Base-by-base conservation (phyloP, 345 rosid species). In the Pistacia vera region DNA sequence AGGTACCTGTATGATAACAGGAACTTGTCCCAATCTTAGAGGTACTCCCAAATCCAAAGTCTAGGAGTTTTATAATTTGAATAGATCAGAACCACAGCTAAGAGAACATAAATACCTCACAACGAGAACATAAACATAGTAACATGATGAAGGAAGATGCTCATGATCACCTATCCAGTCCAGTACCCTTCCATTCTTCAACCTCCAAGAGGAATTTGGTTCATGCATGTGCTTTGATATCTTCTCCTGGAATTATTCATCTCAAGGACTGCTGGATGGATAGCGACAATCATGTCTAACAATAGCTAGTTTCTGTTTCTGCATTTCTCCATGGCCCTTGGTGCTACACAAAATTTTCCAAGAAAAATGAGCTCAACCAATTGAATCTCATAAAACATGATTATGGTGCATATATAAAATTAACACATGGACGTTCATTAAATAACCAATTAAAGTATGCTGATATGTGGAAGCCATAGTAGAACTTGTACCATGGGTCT, bases 301-400 rank as follows among this genome's bases (percentile, higher is more conserved):
- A 28, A 56, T 6, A 49, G 74, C 85, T 88, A 90, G 84, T 76
- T 82, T 65, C 83, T 74, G 81, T 65, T 84, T 81, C 81, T 85
- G 85, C 83, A 83, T 83, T 88, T 90, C 81, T 90, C 91, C 76
- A 80, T 71, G 16, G 91, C 90, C 85, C 94, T 85, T 77, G 94
- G 92, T 11, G 94, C 94, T 90, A 82, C 71, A 80, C 2, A 22
- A 70, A 71, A 76, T 75, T 17, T 36, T 60, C 44, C 20, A n/a
- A 6, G n/a, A 63, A 68, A 41, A 73, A 20, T 9, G 18, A 58
- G 30, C 36, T 30, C n/a, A 48, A 33, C 38, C 10, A 59, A 58
- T 57, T 16, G 38, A 51, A 33, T 20, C 51, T 61, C 41, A 72
- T 28, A 13, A 17, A 49, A 60, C 22, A 38, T 22, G 41, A 57